Evolutionary conservation across 2,329 filamentous ascomycete genomes (phyloP).

Genomic region (Sordariomycetes sp.): DNA sequence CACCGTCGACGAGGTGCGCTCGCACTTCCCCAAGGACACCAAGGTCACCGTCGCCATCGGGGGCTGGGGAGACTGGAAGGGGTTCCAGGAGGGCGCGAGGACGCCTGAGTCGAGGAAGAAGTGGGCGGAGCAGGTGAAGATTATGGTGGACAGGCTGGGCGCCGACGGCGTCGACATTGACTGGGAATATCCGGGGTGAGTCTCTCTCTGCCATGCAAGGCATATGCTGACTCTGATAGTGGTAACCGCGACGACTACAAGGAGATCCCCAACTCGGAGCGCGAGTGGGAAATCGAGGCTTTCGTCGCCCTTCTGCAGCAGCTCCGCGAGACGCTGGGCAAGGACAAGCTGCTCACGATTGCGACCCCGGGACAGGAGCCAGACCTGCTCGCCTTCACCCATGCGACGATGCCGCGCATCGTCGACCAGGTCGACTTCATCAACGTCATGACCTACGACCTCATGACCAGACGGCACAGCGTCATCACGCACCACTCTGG

Average conservation of each 20-base stretch:
- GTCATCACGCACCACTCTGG: slow-evolving; percentile 57
- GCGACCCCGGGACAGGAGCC: slow-evolving; percentile 55
- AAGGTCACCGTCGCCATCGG: slow-evolving; percentile 65
- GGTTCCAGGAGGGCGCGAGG: slow-evolving; percentile 42
- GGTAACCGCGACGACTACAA: slow-evolving; percentile 67
- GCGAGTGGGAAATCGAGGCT: slow-evolving; percentile 51
- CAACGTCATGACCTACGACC: slow-evolving; percentile 62
- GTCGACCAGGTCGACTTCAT: slow-evolving; percentile 53
- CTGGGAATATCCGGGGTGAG: slow-evolving; percentile 52
- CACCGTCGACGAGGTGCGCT: slow-evolving; percentile 35
- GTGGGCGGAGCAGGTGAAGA: slow-evolving; percentile 56
- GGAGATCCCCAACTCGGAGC: slow-evolving; percentile 47
- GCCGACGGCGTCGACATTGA: slow-evolving; percentile 60
- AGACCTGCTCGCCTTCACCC: slow-evolving; percentile 61
- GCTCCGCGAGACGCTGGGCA: slow-evolving; percentile 47
- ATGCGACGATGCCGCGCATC: slow-evolving; percentile 48
- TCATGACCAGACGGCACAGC: slow-evolving; percentile 60
- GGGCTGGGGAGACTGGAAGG: slow-evolving; percentile 62
- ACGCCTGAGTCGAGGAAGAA: slow-evolving; percentile 30
- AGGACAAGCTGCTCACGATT: slow-evolving; percentile 52
- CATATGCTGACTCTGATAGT: slow-evolving; percentile 16
- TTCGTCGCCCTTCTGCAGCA: slow-evolving; percentile 53
- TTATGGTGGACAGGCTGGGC: slow-evolving; percentile 50
- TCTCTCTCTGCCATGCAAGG: background rate
- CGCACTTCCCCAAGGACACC: slow-evolving; percentile 38